A percentile compares a stretch with the other conserved stretches of the same genome.
Conservation (phyloP, 1,139 yeast genomes). For the Lodderomyces margitis region DNA sequence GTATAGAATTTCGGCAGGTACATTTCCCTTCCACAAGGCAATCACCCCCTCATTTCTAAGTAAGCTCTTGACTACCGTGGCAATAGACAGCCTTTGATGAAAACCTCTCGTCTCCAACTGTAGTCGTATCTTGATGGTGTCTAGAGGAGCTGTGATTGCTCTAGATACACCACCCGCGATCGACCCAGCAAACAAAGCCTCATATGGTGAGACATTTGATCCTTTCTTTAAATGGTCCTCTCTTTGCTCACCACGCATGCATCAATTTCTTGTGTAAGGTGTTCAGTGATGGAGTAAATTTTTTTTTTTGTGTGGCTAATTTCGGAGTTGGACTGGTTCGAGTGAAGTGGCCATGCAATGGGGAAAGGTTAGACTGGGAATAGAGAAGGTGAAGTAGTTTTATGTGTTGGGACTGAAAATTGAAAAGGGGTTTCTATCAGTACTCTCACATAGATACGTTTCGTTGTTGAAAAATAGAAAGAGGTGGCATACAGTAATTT, state of each 20-base stretch:
- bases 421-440: no score
- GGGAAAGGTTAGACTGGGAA: no score
- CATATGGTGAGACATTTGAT: constrained; percentile 40
- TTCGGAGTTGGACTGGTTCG: neutral
- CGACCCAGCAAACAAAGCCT: constrained; percentile 65
- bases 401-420: no score
- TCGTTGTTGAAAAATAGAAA: no score
- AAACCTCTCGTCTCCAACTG: constrained; percentile 47
- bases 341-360: neutral
- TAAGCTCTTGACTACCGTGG: constrained; percentile 19
- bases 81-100: constrained; percentile 15
- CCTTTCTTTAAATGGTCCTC: constrained; percentile 56
- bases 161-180: constrained; percentile 69
- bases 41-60: constrained; percentile 37
- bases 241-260: constrained; percentile 15
- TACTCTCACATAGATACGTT: no score
- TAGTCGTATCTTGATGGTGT: constrained; percentile 80
- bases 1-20: constrained; percentile 87
- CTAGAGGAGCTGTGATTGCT: constrained; percentile 83
- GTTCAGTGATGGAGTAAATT: neutral
- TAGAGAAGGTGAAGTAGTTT: no score
- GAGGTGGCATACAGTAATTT: no score
- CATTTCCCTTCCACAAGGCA: constrained; percentile 91
- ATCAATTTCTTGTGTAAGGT: neutral
- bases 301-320: neutral